phyloP scores from a whole-genome alignment of 2,329 filamentous ascomycete species.

The Penicillium sp. region DNA sequence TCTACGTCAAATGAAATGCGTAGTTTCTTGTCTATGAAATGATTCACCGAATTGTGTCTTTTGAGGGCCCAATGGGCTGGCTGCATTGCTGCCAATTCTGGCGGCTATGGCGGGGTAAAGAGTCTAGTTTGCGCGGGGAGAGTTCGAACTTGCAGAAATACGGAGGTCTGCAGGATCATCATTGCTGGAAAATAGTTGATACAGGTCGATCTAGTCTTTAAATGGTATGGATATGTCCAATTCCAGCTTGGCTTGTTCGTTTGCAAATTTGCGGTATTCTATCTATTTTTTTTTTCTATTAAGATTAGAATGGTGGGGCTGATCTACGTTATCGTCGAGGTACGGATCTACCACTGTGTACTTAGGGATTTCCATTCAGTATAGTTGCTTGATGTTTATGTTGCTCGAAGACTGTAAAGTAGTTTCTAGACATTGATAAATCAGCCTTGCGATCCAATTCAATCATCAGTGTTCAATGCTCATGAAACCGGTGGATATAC shows the following conservation, averaged over 20 bases:
- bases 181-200: neutral
- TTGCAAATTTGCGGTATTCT: neutral
- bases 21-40: neutral
- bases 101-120: constrained; percentile 29
- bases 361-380: neutral
- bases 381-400: too few relatives aligned
- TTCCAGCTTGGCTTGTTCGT: neutral
- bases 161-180: neutral
- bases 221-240: neutral
- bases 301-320: constrained; percentile 14
- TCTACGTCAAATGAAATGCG: neutral
- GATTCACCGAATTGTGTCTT: constrained; percentile 17
- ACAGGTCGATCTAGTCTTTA: neutral
- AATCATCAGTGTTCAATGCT: too few relatives aligned
- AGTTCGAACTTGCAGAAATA: neutral
- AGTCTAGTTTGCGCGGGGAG: constrained; percentile 15
- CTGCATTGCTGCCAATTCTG: constrained; percentile 12
- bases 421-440: too few relatives aligned
- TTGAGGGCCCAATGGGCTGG: constrained; percentile 9
- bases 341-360: neutral
- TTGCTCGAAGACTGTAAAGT: too few relatives aligned
- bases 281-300: neutral
- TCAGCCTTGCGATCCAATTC: too few relatives aligned
- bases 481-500: too few relatives aligned
- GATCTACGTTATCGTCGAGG: constrained; percentile 10